phyloP scores from a whole-genome alignment of 257 asterid genomes.

The Fraxinus americana region DNA sequence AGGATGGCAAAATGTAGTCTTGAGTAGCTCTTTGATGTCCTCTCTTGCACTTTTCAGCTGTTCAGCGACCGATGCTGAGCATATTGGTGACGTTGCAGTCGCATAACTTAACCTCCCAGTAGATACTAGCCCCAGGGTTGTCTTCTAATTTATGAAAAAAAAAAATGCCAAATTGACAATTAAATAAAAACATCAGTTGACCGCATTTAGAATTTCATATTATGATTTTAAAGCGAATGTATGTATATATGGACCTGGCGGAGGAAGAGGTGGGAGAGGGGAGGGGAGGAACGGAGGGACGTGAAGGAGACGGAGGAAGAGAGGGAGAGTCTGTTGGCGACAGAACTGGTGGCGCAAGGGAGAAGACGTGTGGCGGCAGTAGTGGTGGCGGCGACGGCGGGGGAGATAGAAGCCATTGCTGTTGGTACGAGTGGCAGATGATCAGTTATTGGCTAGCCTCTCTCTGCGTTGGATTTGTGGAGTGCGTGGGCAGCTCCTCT shows the following conservation, averaged over 20 bases:
- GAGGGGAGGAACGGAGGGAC: slow-evolving; percentile 61
- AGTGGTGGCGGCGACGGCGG: slow-evolving; percentile 29
- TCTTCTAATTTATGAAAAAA: slow-evolving; percentile 39
- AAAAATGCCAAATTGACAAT: not conserved
- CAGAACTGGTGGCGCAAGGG: slow-evolving; percentile 39
- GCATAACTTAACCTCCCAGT: slow-evolving; percentile 54
- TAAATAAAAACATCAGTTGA: not conserved
- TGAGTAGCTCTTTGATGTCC: slow-evolving; percentile 77
- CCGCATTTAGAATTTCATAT: not conserved
- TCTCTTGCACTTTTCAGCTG: slow-evolving; percentile 90
- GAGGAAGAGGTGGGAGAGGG: slow-evolving; percentile 50
- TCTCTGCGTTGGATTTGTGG: slow-evolving; percentile 23
- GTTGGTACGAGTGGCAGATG: slow-evolving; percentile 29
- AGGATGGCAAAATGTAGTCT: slow-evolving; percentile 73
- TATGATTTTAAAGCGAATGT: not conserved
- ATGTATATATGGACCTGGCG: slow-evolving; percentile 43
- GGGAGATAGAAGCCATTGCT: slow-evolving; percentile 57
- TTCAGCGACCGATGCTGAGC: slow-evolving; percentile 70
- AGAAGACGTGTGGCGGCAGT: slow-evolving; percentile 43
- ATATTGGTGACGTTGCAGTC: slow-evolving; percentile 63
- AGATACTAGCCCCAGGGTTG: slow-evolving; percentile 35
- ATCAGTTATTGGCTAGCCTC: slow-evolving; percentile 25
- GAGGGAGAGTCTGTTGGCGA: slow-evolving; percentile 34
- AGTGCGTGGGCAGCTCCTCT: not conserved
- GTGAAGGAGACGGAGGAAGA: slow-evolving; percentile 42